Conservation (phyloP, 176 grass and related monocot species). For the Urochloa ruziziensis region DNA sequence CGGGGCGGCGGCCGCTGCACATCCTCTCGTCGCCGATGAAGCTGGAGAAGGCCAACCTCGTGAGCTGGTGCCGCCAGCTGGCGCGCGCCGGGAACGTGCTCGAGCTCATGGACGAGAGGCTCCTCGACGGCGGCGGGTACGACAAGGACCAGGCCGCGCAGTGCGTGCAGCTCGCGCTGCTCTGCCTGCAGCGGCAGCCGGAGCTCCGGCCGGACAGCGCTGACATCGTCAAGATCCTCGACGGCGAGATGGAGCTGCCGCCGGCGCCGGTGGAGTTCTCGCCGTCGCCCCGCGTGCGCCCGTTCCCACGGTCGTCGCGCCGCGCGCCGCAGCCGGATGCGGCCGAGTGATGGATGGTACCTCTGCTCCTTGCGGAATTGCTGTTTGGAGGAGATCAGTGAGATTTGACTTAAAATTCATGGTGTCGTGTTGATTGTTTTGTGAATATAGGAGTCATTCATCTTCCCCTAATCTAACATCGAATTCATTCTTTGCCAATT, state of each 20-base stretch:
- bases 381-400: not conserved
- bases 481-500: not conserved
- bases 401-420: not conserved
- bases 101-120: conserved; percentile 72
- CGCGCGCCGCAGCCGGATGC: conserved; percentile 32
- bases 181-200: conserved; percentile 79
- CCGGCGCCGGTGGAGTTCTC: conserved; percentile 60
- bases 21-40: conserved; percentile 91
- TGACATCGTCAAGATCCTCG: conserved; percentile 77
- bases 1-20: conserved; percentile 79
- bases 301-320: conserved; percentile 47
- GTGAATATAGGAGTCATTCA: not conserved
- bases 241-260: conserved; percentile 84
- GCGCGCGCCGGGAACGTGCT: conserved; percentile 67
- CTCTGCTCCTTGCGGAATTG: not conserved
- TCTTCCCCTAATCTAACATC: conserved; percentile 6
- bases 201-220: conserved; percentile 76
- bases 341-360: conserved; percentile 19
- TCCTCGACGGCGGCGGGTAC: conserved; percentile 57
- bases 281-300: conserved; percentile 48
- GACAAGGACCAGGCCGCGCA: conserved; percentile 64
- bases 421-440: not conserved
- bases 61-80: conserved; percentile 88
- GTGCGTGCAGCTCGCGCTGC: conserved; percentile 73
- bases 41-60: conserved; percentile 87